Percentiles rank a stretch among this genome's conserved stretches.
Evolutionary conservation across 345 rosid species (phyloP).

Genomic region (Excoecaria cochinchinensis): DNA sequence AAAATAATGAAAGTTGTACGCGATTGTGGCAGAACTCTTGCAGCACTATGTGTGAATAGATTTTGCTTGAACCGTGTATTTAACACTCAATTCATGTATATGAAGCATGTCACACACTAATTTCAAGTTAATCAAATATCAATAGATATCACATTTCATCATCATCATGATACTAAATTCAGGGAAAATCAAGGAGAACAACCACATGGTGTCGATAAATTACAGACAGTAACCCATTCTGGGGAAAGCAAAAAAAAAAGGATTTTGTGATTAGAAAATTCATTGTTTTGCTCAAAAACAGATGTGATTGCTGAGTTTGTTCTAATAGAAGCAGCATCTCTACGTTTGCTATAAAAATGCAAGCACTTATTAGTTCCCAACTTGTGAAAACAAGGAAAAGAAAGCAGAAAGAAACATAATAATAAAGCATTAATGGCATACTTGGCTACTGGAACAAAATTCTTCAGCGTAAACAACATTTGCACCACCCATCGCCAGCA

Average conservation of each 20-base stretch:
- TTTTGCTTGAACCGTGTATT: no score
- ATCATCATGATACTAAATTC: background rate
- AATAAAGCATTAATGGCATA: constrained; percentile 27
- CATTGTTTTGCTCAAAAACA: background rate
- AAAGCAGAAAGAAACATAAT: background rate
- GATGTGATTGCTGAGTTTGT: no score
- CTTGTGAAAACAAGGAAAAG: background rate
- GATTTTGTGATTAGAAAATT: background rate
- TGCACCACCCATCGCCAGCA: constrained; percentile 60
- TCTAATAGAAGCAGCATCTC: background rate
- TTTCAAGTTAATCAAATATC: background rate
- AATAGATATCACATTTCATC: background rate
- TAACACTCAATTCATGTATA: no score
- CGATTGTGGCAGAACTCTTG: no score
- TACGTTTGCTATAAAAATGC: no score
- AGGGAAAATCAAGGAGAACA: background rate
- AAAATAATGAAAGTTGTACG: no score
- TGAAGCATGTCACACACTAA: background rate
- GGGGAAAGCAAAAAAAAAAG: background rate
- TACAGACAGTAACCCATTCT: background rate
- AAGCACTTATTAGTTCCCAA: background rate
- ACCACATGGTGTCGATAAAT: background rate
- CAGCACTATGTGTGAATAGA: no score
- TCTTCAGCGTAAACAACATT: constrained; percentile 49
- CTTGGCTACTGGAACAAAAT: constrained; percentile 66